Base-by-base conservation (phyloP, 305 asterid species). In the Fraxinus velutina region DNA sequence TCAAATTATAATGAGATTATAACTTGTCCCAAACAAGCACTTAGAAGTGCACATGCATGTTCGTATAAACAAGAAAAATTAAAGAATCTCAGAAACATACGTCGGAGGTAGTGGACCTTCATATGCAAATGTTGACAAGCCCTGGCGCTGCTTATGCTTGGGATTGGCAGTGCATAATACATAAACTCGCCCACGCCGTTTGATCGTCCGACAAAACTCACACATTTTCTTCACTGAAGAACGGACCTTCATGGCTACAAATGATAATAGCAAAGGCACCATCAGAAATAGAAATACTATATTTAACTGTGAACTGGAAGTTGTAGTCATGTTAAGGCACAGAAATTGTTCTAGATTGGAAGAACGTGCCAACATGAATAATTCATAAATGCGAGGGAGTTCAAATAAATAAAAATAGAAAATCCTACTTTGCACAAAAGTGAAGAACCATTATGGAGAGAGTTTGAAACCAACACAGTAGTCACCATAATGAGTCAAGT, bases 131-230 rank as follows among this genome's bases (percentile, higher is more conserved):
- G 98, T 90, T 0, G 97, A 92, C 68, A 93, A 47, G 64, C 99
- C 99, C 83, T 95, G 98, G 2, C 97, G 86, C 89, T 95, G 98
- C 92, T 95, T 95, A 88, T 95, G 99, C 92, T 95, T 95, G 80
- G 98, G 98, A 88, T 92, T 94, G 52, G 90, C 94, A 8, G 98
- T 37, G 87, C 99, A 95, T 79, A 94, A 73, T 47, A 94, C 93
- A 80, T 92, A 95, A 34, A 95, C 95, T 24, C 97, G 93, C 82
- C 98, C 97, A 36, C 95, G 97, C 44, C 99, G 90, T 85, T 94
- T 95, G 85, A 94, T 89, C 6, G 94, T 90, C 72, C 92, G 89
- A 82, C 99, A 96, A 83, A 88, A 93, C 90, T 91, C 98, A 7
- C 99, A 96, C 95, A 96, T 77, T 85, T 94, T 95, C 87, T 95